Conservation (phyloP, 306 rosid genomes). For the Albizia julibrissin region DNA sequence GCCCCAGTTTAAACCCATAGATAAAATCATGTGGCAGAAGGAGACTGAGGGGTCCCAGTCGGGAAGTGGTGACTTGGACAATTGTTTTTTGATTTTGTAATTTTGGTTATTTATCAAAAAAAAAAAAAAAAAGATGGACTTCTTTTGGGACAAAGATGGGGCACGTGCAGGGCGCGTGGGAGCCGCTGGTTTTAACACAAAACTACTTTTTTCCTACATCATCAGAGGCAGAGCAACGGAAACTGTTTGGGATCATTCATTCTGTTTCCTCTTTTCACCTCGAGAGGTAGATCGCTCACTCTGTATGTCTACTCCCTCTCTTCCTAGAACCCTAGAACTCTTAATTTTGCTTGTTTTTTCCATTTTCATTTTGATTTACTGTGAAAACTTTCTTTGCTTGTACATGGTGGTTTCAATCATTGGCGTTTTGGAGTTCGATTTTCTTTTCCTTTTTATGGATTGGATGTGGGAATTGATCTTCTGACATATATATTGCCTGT, state of each 20-base stretch:
- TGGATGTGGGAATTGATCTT: background rate
- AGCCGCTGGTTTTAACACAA: background rate
- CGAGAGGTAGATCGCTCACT: background rate
- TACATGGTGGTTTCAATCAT: background rate
- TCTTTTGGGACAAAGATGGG: background rate
- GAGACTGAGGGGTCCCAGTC: background rate
- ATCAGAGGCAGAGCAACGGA: background rate
- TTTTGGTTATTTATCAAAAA: background rate
- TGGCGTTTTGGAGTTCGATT: background rate
- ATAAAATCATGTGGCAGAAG: background rate
- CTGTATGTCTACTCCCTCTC: background rate
- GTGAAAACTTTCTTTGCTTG: background rate
- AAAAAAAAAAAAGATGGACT: background rate
- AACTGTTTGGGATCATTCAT: background rate
- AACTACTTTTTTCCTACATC: background rate
- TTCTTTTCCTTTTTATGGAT: background rate
- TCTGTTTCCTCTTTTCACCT: background rate
- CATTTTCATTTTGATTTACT: background rate
- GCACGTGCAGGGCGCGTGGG: conserved; percentile 16
- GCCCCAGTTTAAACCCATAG: background rate
- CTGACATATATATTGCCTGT: background rate
- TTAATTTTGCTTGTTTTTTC: background rate
- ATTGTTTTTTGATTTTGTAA: background rate
- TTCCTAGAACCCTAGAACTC: background rate
- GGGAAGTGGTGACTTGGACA: too few relatives aligned